These are phyloP conservation scores for Chloromonas sp. DNA, from an alignment of 163 green algal species.

Conservation along the genomic window DNA sequence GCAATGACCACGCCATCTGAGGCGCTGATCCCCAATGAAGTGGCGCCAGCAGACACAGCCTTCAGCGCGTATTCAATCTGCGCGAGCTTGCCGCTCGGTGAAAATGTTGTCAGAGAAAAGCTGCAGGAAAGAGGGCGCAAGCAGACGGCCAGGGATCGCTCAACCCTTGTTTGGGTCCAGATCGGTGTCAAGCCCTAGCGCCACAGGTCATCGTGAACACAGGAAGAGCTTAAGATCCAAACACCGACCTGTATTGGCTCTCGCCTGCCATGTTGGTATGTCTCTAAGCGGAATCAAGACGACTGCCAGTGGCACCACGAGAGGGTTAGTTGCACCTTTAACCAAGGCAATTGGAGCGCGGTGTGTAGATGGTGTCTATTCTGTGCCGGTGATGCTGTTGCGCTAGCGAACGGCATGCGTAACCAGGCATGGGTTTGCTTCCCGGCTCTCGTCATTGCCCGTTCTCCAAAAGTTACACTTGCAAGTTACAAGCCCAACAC, in stretches of 20 bases:
- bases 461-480: no score
- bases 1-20: constrained; percentile 96
- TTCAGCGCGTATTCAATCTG: constrained; percentile 99
- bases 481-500: no score
- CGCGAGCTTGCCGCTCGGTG: constrained; percentile 95
- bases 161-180: not conserved
- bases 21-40: constrained; percentile 94
- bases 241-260: constrained; percentile 12
- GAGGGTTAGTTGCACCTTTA: no score
- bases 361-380: no score
- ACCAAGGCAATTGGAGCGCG: no score
- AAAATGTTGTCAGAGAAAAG: constrained; percentile 93
- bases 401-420: no score
- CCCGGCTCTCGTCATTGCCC: no score
- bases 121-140: not conserved
- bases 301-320: no score
- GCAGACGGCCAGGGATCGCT: not conserved
- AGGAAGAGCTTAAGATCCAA: not conserved
- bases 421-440: no score
- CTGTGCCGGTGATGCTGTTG: no score
- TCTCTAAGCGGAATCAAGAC: no score
- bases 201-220: not conserved
- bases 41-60: constrained; percentile 86
- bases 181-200: not conserved
- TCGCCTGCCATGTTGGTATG: not conserved